Evolutionary conservation across 2,329 filamentous ascomycete genomes (phyloP), one percentile per base, ranked within the genome.

Genomic region (Colletotrichum limetticola): DNA sequence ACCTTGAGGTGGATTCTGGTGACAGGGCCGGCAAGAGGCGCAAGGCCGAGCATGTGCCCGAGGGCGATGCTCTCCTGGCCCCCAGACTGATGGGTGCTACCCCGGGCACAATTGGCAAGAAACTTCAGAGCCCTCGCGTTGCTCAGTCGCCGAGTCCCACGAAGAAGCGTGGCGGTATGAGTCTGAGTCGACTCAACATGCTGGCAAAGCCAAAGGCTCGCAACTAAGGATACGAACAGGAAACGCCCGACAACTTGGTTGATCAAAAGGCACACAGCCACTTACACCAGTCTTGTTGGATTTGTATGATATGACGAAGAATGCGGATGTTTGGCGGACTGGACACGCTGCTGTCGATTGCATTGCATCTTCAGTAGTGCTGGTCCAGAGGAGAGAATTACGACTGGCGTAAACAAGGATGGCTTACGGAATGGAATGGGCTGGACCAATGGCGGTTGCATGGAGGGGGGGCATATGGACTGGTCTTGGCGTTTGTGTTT

Each of bases 191-290:
- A 72, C 83, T 92, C 68, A 89, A 91, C 77, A 89, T 90, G 87
- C 86, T 92, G 28, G 87, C 91, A 59, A 85, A 85, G 57, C 90
- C 90, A 1, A 92, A 92, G 83, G 80, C 85, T 74, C 86, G 90
- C 71, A 87, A 82, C 72, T 89, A 82, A 74, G 30, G 6, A 24
- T 35, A 12, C n/a, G 26, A 35, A 32, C 3, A 63, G 37, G 2
- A 8, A 32, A 46, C 12, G 16, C 30, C 19, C 11, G 42, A 22
- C 14, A 19, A 12, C 35, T n/a, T 32, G 16, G 55, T 24, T 22
- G n/a, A 56, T 11, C 12, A n/a, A 19, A 56, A 26, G 24, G 12
- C 37, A 42, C 63, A 32, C 49, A 24, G 61, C 28, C 32, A 28
- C 32, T 9, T 19, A n/a, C 19, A 32, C 30, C 37, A 60, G 19